Base-by-base conservation (phyloP, 78 protist genomes). In the Dictyostelium intermedium region DNA sequence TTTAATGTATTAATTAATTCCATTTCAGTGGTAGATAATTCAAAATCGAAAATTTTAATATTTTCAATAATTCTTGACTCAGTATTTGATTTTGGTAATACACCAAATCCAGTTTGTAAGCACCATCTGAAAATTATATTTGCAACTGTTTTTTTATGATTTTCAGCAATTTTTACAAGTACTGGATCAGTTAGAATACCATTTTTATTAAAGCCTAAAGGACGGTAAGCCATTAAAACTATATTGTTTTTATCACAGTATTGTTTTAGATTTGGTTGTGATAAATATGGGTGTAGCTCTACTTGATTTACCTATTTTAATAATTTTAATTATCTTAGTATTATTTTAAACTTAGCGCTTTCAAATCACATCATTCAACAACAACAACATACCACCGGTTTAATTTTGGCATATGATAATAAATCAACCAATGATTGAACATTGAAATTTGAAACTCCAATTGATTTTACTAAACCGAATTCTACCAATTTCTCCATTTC, bases 391-490 rank as follows among this genome's bases (percentile, higher is more conserved):
- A 95, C 97, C 1, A 82, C 91, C 35, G 95, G 95, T 25, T 2
- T 5, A 23, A 95, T 63, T 45, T 10, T 41, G 7, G 92, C 84
- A 50, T 10, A 50, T 25, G 89, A 5, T 6, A 35, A 61, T 43
- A 95, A 60, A 50, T 91, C 97, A 13, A 2, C 2, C 20, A 95
- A 66, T 3, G 30, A 7, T 20, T 10, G 16, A 13, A 43, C 89
- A 25, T 41, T 45, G 56, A 81, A 95, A 72, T 95, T 95, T 61
- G 91, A 80, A 16, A 91, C 97, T 37, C 97, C 97, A 80, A 95
- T 95, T n/a, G 79, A 16, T 10, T 69, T 30, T 6, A 74, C 82
- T 37, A 63, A 43, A 16, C 97, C 97, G 9, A 1, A 13, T 14
- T 37, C 25, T 13, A 35, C 56, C 5, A 91, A 20, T 45, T 61